A percentile compares a stretch with the other conserved stretches of the same genome.
phyloP scores from a whole-genome alignment of 331 rosid genomes.

The Quercus phellos region DNA sequence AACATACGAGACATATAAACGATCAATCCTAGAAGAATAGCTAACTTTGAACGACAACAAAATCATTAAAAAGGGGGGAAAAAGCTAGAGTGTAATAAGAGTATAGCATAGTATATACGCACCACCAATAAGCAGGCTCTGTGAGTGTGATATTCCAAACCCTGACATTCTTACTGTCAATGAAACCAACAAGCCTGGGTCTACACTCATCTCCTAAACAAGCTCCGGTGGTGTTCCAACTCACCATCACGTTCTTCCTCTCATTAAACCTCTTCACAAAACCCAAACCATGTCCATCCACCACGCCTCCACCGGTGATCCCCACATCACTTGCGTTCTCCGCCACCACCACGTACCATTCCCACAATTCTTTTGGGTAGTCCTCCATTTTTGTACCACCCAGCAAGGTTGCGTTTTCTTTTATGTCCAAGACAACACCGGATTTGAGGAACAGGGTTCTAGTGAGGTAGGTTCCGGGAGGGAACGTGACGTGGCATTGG shows the following conservation, averaged over 20 bases:
- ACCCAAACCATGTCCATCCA: slow-evolving; percentile 71
- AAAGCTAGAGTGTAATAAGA: background rate
- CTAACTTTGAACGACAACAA: background rate
- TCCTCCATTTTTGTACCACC: slow-evolving; percentile 62
- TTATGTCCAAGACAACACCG: slow-evolving; percentile 60
- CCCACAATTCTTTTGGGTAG: slow-evolving; percentile 53
- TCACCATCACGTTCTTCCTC: slow-evolving; percentile 90
- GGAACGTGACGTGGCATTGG: slow-evolving; percentile 61
- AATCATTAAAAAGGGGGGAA: background rate
- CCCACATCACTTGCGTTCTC: slow-evolving; percentile 81
- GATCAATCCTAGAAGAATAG: background rate
- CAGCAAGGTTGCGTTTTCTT: slow-evolving; percentile 54
- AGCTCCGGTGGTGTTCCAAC: slow-evolving; percentile 81
- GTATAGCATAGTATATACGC: background rate
- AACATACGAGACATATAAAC: too few species aligned
- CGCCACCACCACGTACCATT: slow-evolving; percentile 88
- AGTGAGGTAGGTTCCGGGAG: slow-evolving; percentile 66
- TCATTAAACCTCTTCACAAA: slow-evolving; percentile 58
- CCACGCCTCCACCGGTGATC: slow-evolving; percentile 77
- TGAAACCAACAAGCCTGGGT: slow-evolving; percentile 75
- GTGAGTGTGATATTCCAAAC: slow-evolving; percentile 54
- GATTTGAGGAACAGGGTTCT: slow-evolving; percentile 72
- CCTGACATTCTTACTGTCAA: slow-evolving; percentile 41
- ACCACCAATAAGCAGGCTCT: slow-evolving; percentile 98
- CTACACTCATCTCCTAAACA: slow-evolving; percentile 89